Evolutionary conservation across 2,329 filamentous ascomycete species (phyloP).

Genomic region (Colletotrichum tropicicola): DNA sequence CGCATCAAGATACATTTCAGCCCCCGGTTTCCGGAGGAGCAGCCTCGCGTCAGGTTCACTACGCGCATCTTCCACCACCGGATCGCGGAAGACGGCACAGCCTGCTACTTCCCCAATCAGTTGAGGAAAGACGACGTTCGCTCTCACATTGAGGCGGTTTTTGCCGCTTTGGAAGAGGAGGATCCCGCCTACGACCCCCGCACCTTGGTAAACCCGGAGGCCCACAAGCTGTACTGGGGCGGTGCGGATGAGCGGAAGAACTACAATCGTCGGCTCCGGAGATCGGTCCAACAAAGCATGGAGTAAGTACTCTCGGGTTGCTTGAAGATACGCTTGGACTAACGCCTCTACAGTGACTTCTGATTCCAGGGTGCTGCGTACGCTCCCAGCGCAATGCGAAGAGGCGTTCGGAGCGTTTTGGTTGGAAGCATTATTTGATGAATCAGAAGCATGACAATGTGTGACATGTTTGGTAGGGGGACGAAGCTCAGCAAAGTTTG

Average conservation of each 20-base stretch:
- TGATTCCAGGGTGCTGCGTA: neutral
- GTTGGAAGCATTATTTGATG: neutral
- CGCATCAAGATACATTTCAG: slow-evolving; percentile 82
- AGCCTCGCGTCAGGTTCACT: slow-evolving; percentile 84
- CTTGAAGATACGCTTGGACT: neutral
- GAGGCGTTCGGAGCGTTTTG: neutral
- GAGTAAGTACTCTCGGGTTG: slow-evolving; percentile 54
- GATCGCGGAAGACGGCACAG: slow-evolving; percentile 80
- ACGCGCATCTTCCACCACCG: slow-evolving; percentile 89
- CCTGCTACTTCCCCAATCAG: slow-evolving; percentile 79
- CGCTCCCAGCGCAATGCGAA: neutral
- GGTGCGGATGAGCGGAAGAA: slow-evolving; percentile 79
- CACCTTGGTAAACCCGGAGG: slow-evolving; percentile 86
- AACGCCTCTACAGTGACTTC: slow-evolving; percentile 6
- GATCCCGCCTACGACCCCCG: slow-evolving; percentile 89
- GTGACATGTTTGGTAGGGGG: no score
- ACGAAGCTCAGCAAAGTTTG: no score
- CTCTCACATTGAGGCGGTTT: slow-evolving; percentile 85
- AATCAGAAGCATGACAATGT: neutral
- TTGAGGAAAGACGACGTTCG: slow-evolving; percentile 77
- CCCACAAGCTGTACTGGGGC: slow-evolving; percentile 89
- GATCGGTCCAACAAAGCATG: slow-evolving; percentile 77
- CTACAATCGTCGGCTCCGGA: slow-evolving; percentile 83
- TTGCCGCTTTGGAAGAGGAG: slow-evolving; percentile 86
- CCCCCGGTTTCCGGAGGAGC: slow-evolving; percentile 85